Base-by-base conservation (phyloP, 352 stramenopile genomes). In the Globisporangium carolinianum region DNA sequence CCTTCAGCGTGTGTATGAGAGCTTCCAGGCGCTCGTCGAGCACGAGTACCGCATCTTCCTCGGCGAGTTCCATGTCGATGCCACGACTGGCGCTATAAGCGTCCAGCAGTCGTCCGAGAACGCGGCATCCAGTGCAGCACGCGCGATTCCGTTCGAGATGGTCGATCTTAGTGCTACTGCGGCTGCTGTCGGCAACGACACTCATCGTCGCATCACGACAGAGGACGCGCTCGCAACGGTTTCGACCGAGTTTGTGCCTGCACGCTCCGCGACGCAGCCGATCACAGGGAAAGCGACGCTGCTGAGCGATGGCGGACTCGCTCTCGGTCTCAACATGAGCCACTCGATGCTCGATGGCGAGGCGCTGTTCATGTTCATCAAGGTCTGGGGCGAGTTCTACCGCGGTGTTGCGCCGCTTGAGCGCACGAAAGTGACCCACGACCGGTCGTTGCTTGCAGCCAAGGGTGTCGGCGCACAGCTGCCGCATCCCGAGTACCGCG, bases 281-380 rank as follows among this genome's bases (percentile, higher is more conserved):
- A 61, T 82, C 18, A 62, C 58, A 32, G 47, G 66, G 14, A 83
- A 83, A 62, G 58, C 58, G 14, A 77, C 75, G 32, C 37, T 74
- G 18, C 57, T 89, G 15, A 43, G 63, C 4, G 79, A 86, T 43
- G 76, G 71, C 8, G 72, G 79, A 0, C 52, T 89, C 43, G 74
- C 18, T 17, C 58, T 89, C 51, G 79, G 74, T 0, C 24, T 84
- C 18, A 63, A 82, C 54, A 52, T 63, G 42, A 77, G 46, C 24
- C 76, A 89, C 61, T 65, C 50, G 3, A 51, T 88, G 37, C 61
- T 86, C 12, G 78, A 88, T 38, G 73, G 63, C 7, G 69, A 86
- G 45, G 68, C 50, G 1, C 63, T 79, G 53, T 83, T 86, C 63
- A 86, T 70, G 8, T 83, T 89, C 51, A 78, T 81, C 66, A 79